Evolutionary conservation across 2,329 filamentous ascomycete species (phyloP).

Genomic region (Cercospora sesami): DNA sequence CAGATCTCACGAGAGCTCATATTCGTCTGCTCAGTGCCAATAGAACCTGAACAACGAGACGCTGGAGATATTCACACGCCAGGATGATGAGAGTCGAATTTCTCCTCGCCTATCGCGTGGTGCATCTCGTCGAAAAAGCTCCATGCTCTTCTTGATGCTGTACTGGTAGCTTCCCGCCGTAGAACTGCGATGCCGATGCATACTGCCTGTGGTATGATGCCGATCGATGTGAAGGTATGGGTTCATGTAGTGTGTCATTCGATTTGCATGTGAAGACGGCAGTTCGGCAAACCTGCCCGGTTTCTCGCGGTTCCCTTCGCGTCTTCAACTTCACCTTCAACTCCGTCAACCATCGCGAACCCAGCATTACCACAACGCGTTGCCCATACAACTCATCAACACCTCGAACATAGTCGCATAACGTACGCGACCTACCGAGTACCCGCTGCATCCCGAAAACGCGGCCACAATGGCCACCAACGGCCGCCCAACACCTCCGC

Average conservation of each 20-base stretch:
- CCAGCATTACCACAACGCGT: neutral
- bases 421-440: neutral
- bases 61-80: neutral
- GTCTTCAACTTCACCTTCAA: neutral
- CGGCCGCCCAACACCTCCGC: conserved; percentile 35
- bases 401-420: neutral
- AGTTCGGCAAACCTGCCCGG: neutral
- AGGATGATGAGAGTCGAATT: neutral
- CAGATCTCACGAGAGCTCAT: neutral
- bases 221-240: neutral
- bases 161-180: neutral
- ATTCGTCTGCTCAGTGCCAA: neutral
- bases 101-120: neutral
- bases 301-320: neutral
- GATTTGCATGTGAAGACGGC: neutral
- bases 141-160: neutral
- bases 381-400: neutral
- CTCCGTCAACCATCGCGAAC: neutral
- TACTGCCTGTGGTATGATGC: neutral
- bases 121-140: neutral
- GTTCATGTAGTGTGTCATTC: neutral
- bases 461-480: conserved; percentile 28
- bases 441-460: neutral
- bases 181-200: neutral
- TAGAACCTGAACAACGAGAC: no score